A percentile compares a stretch with the other conserved stretches of the same genome.
Evolutionary conservation across 1,139 yeast genomes (phyloP).

Genomic region (Geotrichum bryndzae): DNA sequence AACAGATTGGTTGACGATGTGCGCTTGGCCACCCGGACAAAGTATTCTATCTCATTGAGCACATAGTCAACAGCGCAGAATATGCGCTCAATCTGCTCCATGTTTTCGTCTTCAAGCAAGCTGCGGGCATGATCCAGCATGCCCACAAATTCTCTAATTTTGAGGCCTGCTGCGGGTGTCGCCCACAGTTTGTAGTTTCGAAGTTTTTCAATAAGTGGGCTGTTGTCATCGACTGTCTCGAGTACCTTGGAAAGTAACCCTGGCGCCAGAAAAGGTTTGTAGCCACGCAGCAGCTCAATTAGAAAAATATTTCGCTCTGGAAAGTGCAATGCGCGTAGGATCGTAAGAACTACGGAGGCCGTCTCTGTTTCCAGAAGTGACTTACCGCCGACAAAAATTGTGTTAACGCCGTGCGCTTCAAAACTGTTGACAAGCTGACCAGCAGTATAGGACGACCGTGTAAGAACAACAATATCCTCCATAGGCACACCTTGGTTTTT

Average conservation of each 20-base stretch:
- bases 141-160: constrained; percentile 32
- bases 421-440: constrained; percentile 1
- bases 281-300: constrained; percentile 9
- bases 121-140: constrained; percentile 35
- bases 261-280: constrained; percentile 10
- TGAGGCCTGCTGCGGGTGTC: not conserved
- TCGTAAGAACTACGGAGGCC: constrained; percentile 12
- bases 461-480: constrained; percentile 11
- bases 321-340: constrained; percentile 8
- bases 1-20: not conserved
- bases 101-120: constrained; percentile 16
- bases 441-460: constrained; percentile 7
- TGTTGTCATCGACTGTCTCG: not conserved
- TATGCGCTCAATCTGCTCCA: constrained; percentile 3
- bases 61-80: not conserved
- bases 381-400: constrained; percentile 11
- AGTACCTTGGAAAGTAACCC: not conserved
- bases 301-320: constrained; percentile 13
- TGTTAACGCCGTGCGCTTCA: not conserved
- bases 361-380: constrained; percentile 11
- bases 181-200: constrained; percentile 26
- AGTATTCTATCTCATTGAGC: constrained; percentile 8
- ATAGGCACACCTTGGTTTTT: not conserved
- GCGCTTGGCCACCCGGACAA: not conserved
- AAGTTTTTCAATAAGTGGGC: constrained; percentile 32